Evolutionary conservation across 192 early-diverging fungal species (phyloP).

Genomic region (Thamnidium elegans): DNA sequence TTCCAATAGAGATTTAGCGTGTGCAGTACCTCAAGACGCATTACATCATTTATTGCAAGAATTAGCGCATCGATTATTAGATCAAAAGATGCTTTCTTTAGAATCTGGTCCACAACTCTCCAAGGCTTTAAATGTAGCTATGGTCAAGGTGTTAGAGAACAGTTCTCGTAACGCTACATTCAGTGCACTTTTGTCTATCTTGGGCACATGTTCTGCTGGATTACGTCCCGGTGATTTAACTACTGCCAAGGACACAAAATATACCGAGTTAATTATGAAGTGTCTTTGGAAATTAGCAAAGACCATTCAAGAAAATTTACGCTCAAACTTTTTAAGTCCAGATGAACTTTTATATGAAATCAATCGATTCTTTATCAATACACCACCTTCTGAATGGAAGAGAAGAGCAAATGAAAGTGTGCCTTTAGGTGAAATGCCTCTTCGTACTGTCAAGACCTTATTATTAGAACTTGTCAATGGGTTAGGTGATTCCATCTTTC

Average conservation of each 20-base stretch:
- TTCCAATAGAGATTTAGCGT: slow-evolving; percentile 62
- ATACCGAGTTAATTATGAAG: slow-evolving; percentile 90
- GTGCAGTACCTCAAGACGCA: slow-evolving; percentile 56
- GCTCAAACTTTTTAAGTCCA: slow-evolving; percentile 57
- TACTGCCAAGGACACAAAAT: slow-evolving; percentile 57
- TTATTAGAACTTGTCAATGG: slow-evolving; percentile 70
- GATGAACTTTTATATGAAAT: slow-evolving; percentile 70
- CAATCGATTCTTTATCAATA: slow-evolving; percentile 77
- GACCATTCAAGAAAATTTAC: slow-evolving; percentile 68
- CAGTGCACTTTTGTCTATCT: slow-evolving; percentile 70
- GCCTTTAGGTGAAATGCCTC: slow-evolving; percentile 87
- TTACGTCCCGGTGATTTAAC: slow-evolving; percentile 48
- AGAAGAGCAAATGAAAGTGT: slow-evolving; percentile 67
- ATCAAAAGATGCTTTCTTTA: slow-evolving; percentile 63
- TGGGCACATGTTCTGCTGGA: slow-evolving; percentile 58
- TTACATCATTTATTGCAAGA: slow-evolving; percentile 73
- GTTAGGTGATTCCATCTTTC: slow-evolving; percentile 60
- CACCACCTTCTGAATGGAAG: slow-evolving; percentile 89
- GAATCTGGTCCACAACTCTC: slow-evolving; percentile 60
- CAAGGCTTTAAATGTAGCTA: slow-evolving; percentile 79
- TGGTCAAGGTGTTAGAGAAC: slow-evolving; percentile 90
- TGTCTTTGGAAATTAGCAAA: slow-evolving; percentile 97
- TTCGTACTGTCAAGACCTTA: slow-evolving; percentile 93
- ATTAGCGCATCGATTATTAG: slow-evolving; percentile 75
- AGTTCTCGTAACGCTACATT: slow-evolving; percentile 74